A percentile compares a stretch with the other conserved stretches of the same genome.
These are phyloP conservation scores for Cardamine resedifolia DNA, from an alignment of 345 rosid genomes.

Conservation along the genomic window DNA sequence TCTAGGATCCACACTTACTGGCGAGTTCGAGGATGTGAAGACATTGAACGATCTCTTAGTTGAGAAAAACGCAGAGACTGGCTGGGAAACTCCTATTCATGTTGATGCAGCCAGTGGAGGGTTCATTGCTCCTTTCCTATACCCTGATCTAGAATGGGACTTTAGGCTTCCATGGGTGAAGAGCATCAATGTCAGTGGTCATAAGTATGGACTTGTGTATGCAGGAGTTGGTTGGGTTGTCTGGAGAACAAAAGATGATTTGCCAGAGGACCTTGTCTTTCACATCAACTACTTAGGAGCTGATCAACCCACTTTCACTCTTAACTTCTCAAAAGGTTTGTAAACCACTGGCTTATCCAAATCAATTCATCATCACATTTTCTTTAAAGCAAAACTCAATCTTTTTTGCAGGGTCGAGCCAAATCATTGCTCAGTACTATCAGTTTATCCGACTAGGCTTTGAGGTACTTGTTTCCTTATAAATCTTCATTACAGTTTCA, in stretches of 20 bases:
- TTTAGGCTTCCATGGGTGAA: conserved; percentile 76
- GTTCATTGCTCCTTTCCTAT: conserved; percentile 69
- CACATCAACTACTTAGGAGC: conserved; percentile 78
- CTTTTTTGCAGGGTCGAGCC: conserved; percentile 60
- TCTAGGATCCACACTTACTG: conserved; percentile 72
- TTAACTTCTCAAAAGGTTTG: conserved; percentile 82
- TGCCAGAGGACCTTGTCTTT: conserved; percentile 81
- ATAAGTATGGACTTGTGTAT: conserved; percentile 74
- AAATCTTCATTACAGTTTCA: not conserved
- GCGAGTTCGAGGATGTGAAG: conserved; percentile 81
- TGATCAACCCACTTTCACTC: conserved; percentile 83
- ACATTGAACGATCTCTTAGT: conserved; percentile 51
- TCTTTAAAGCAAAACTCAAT: not conserved
- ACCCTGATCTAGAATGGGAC: conserved; percentile 84
- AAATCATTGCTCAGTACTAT: conserved; percentile 84
- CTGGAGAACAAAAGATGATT: conserved; percentile 80
- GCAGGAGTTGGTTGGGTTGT: conserved; percentile 86
- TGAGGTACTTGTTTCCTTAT: conserved; percentile 48
- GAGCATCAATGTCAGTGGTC: conserved; percentile 78
- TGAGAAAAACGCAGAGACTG: conserved; percentile 58
- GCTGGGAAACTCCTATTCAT: conserved; percentile 75
- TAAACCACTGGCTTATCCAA: not conserved
- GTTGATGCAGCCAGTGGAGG: conserved; percentile 91
- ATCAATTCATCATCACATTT: not conserved
- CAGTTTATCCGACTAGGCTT: conserved; percentile 76